Base-by-base conservation (phyloP, 768 basidiomycete genomes). In the Cubamyces lactineus region DNA sequence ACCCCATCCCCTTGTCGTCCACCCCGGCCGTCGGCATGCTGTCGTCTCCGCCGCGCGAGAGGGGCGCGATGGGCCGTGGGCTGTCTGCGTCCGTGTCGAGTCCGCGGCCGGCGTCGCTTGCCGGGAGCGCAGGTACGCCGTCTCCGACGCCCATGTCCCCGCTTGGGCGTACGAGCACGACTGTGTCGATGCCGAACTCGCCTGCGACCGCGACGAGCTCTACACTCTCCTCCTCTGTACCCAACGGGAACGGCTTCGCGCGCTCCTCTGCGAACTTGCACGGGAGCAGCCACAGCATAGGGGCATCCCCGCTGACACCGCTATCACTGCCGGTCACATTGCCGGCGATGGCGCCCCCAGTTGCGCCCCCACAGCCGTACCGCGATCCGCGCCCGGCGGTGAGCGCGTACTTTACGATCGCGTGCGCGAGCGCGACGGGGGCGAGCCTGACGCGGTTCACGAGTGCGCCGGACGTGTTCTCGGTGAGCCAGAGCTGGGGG, bases 401-500 rank as follows among this genome's bases (percentile, higher is more conserved):
- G 47, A 81, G 87, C 38, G 92, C 91, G 0, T 94, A 92, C 73
- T 97, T 97, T 71, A 83, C 84, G 24, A 87, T 96, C 58, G 86
- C 85, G 59, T 96, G 94, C 69, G 83, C 90, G 0, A 92, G 86
- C 60, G 85, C 87, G 17, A 87, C 89, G 6, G 94, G 95, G 2
- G 85, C 91, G 7, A 87, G 87, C 30, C 80, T 94, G 70, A 94
- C 92, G 54, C 81, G 87, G 41, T 96, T 96, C 72, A 84, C 87
- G 50, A 94, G 92, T 65, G 84, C 88, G 3, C 95, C 95, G 1
- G 95, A 97, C 70, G 80, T 84, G 46, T 96, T 97, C 71, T 81
- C 87, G 28, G 80, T 94, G 47, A 86, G 86, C 62, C 92, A 95
- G 79, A 92, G 90, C 64, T 96, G 94, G 95, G 95, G 94, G 0